These are phyloP conservation scores for Cadophora luteo-olivacea DNA, from an alignment of 2,329 filamentous ascomycete species.

Conservation along the genomic window DNA sequence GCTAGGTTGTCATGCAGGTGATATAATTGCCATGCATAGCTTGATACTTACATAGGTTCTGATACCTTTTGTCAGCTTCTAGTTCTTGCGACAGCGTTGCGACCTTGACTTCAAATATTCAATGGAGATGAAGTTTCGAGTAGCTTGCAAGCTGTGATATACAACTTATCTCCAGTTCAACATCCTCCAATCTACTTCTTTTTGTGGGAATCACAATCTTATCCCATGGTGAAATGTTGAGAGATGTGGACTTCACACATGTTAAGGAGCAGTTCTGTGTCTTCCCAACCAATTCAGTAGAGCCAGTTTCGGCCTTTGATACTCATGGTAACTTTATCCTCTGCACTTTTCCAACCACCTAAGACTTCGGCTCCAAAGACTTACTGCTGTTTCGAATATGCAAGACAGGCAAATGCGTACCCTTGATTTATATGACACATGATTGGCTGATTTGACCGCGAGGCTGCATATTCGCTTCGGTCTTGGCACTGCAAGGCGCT, in stretches of 20 bases:
- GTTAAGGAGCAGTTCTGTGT: no score
- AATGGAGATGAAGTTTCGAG: background rate
- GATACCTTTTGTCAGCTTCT: background rate
- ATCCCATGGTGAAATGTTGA: no score
- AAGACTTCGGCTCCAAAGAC: background rate
- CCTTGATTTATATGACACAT: background rate
- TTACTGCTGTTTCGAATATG: background rate
- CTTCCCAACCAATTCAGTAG: no score
- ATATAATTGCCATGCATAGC: no score
- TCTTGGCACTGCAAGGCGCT: slow-evolving; percentile 21
- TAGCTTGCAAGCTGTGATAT: background rate
- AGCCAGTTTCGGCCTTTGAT: no score
- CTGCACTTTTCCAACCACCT: no score
- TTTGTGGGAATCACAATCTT: background rate
- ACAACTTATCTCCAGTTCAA: background rate
- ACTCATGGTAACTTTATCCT: no score
- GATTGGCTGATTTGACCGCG: background rate
- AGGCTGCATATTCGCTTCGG: slow-evolving; percentile 13
- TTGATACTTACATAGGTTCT: background rate
- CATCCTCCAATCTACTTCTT: no score
- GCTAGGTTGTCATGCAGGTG: no score
- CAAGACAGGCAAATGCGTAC: background rate
- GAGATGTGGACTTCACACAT: no score
- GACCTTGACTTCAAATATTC: background rate
- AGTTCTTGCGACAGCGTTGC: background rate